Base-by-base conservation (phyloP, 345 rosid genomes). In the Eutrema yunnanense region DNA sequence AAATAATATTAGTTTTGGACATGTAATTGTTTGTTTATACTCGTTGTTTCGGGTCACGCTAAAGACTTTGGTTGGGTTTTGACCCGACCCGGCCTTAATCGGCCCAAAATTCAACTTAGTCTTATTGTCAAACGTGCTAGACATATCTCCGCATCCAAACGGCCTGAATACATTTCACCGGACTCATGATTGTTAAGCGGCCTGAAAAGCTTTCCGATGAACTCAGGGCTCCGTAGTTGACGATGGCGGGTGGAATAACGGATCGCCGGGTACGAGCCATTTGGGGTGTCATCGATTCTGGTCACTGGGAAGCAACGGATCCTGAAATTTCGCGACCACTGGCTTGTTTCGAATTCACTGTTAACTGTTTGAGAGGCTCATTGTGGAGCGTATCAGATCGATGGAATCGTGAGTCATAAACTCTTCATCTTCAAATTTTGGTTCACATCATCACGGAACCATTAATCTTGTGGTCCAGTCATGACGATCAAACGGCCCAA, bases 241-340 rank as follows among this genome's bases (percentile, higher is more conserved):
- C 2, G 26, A 22, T 22, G 26, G 26, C 26, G 26, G 2, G 26
- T 22, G 26, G 26, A 2, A 22, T 22, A 22, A 22, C 26, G 84
- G 98, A 88, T 87, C 91, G 96, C 43, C 33, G 51, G 63, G 42
- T 57, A 63, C 16, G 48, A 69, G 6, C 54, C 19, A 3, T 19
- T 52, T 13, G 52, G 26, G 57, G 87, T 77, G 90, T 97, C 30
- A 85, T 90, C 62, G 97, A 93, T 79, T 86, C 86, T 61, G 34
- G 83, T 88, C 48, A 38, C 87, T 67, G 3, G 92, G 3, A 22
- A 22, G 26, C 26, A 22, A 22, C 26, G 26, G 26, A 22, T 1
- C 26, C 26, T 22, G 26, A 22, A 22, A 22, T 22, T 22, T 22
- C 26, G 26, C 2, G 26, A 22, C 26, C 26, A 22, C 26, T 22